phyloP scores from a whole-genome alignment of 228 moss, liverwort and hornwort genomes.

The Sphagnum magellanicum region DNA sequence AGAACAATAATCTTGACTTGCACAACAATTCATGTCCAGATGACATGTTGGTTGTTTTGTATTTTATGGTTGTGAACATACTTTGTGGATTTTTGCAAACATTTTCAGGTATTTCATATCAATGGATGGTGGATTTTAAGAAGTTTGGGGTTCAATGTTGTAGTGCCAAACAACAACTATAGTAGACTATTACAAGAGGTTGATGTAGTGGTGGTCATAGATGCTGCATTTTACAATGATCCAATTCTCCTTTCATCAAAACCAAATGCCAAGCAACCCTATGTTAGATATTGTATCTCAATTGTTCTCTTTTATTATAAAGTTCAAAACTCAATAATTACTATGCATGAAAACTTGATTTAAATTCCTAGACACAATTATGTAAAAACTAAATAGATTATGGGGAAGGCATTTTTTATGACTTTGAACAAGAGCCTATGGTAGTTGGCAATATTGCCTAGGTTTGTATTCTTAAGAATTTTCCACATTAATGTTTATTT shows the following conservation, averaged over 20 bases:
- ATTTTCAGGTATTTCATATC: slow-evolving; percentile 75
- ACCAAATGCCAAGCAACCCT: slow-evolving; percentile 68
- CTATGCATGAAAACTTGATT: too few species aligned
- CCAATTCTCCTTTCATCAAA: slow-evolving; percentile 66
- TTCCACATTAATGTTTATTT: too few species aligned
- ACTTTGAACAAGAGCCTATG: too few species aligned
- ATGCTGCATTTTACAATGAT: slow-evolving; percentile 53
- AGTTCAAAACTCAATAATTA: too few species aligned
- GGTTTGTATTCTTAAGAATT: too few species aligned
- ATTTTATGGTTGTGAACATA: background rate
- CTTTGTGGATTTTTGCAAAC: too few species aligned
- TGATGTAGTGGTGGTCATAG: slow-evolving; percentile 76
- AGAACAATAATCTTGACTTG: background rate
- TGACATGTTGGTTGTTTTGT: background rate
- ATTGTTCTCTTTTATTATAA: background rate
- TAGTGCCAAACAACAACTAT: slow-evolving; percentile 39
- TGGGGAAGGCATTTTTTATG: too few species aligned
- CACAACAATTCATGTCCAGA: too few species aligned
- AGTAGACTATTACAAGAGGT: slow-evolving; percentile 77
- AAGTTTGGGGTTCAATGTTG: slow-evolving; percentile 21
- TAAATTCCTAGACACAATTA: too few species aligned
- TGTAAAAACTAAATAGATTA: too few species aligned
- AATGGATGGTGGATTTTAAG: slow-evolving; percentile 72
- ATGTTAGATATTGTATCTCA: background rate
- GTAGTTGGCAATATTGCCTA: too few species aligned